A percentile compares a stretch with the other conserved stretches of the same genome.
Evolutionary conservation across 2,329 filamentous ascomycete genomes (phyloP).

Genomic region (Podosphaera leucotricha): DNA sequence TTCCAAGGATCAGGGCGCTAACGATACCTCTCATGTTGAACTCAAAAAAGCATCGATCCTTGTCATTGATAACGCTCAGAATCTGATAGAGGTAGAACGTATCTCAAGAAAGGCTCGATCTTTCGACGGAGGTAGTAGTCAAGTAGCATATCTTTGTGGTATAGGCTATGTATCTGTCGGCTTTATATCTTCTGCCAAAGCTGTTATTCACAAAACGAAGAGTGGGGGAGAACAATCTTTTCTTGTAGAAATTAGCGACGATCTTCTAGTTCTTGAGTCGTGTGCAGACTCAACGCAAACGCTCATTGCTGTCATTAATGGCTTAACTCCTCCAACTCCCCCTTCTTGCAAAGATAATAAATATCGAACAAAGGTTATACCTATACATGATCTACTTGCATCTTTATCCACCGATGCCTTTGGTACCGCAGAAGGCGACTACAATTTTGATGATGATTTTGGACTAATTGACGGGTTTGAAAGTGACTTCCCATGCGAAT

Average conservation of each 20-base stretch:
- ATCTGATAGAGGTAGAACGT: conserved; percentile 13
- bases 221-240: conserved; percentile 40
- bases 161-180: conserved; percentile 70
- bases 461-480: conserved; percentile 22
- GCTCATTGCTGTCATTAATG: conserved; percentile 54
- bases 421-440: conserved; percentile 33
- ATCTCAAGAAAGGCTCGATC: conserved; percentile 8
- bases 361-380: conserved; percentile 69
- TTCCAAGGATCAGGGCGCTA: conserved; percentile 39
- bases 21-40: conserved; percentile 30
- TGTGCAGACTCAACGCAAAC: conserved; percentile 96
- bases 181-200: conserved; percentile 62
- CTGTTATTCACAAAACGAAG: conserved; percentile 33
- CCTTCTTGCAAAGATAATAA: conserved; percentile 54
- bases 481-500: conserved; percentile 19
- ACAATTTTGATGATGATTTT: conserved; percentile 41
- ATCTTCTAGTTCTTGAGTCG: conserved; percentile 74
- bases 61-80: conserved; percentile 50
- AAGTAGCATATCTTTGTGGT: conserved; percentile 32
- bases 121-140: conserved; percentile 18
- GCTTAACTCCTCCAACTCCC: conserved; percentile 59
- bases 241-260: conserved; percentile 62
- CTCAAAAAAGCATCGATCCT: conserved; percentile 65
- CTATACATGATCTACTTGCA: conserved; percentile 67
- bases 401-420: conserved; percentile 81